These are phyloP conservation scores for Suhomyces bribrorum DNA, from an alignment of 1,139 yeast species.

Conservation along the genomic window DNA sequence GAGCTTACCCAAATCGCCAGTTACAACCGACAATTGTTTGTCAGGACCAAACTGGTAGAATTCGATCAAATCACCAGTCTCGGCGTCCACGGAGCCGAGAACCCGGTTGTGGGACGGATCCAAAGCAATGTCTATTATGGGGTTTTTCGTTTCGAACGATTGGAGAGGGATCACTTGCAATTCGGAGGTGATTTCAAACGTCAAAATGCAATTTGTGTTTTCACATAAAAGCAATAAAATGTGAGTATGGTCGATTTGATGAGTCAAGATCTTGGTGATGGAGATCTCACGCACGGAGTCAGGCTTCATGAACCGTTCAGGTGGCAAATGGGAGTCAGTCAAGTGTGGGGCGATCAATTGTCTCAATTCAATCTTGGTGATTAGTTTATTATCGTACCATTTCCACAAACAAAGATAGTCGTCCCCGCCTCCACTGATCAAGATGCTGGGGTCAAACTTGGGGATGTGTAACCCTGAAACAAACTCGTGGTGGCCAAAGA, in stretches of 20 bases:
- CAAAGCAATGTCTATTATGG: slow-evolving; percentile 31
- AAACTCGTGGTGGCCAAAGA: slow-evolving; percentile 86
- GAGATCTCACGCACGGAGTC: slow-evolving; percentile 53
- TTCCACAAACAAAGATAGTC: slow-evolving; percentile 75
- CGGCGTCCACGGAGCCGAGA: slow-evolving; percentile 50
- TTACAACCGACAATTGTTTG: slow-evolving; percentile 13
- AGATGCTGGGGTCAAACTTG: slow-evolving; percentile 41
- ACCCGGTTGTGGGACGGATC: slow-evolving; percentile 25
- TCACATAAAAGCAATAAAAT: slow-evolving; percentile 52
- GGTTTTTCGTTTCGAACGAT: slow-evolving; percentile 24
- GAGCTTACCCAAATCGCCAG: slow-evolving; percentile 11
- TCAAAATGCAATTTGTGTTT: slow-evolving; percentile 54
- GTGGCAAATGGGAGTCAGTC: slow-evolving; percentile 62
- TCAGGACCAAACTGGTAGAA: slow-evolving; percentile 21
- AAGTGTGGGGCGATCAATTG: slow-evolving; percentile 50
- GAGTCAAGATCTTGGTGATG: slow-evolving; percentile 48
- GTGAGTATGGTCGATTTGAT: slow-evolving; percentile 20
- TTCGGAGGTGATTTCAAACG: slow-evolving; percentile 36
- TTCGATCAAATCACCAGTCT: slow-evolving; percentile 34
- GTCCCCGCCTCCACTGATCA: slow-evolving; percentile 93
- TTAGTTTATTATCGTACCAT: slow-evolving; percentile 55
- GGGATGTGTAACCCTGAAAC: slow-evolving; percentile 65
- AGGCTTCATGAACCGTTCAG: slow-evolving; percentile 64
- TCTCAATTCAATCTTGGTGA: slow-evolving; percentile 53
- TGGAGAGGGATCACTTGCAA: slow-evolving; percentile 26